Evolutionary conservation across 1,284 basidiomycete species (phyloP).

Genomic region (Sanghuangporus baumii): DNA sequence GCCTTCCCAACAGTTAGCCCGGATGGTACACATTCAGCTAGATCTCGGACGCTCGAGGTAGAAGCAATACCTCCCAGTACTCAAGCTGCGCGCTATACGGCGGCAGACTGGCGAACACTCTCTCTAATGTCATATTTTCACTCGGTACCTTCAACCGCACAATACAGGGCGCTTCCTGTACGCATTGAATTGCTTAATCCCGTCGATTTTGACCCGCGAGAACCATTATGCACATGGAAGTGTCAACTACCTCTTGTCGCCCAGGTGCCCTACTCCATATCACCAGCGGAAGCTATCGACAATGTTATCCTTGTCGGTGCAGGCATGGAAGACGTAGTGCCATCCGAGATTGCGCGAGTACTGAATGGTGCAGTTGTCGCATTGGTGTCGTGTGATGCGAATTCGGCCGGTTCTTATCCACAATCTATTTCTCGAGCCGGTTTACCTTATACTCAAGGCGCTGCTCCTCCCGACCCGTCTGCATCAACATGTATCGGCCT

Average conservation of each 20-base stretch:
- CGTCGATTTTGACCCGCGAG: slow-evolving; percentile 27
- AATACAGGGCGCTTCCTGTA: background rate
- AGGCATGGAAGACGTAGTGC: slow-evolving; percentile 70
- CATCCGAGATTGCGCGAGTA: slow-evolving; percentile 59
- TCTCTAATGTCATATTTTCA: slow-evolving; percentile 82
- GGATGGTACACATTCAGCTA: background rate
- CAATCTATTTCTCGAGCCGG: background rate
- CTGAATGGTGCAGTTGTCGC: slow-evolving; percentile 82
- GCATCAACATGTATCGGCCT: slow-evolving; percentile 62
- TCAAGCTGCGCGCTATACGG: slow-evolving; percentile 47
- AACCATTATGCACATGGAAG: slow-evolving; percentile 48
- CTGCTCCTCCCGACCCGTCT: slow-evolving; percentile 45
- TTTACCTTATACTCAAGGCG: slow-evolving; percentile 55
- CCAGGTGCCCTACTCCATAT: slow-evolving; percentile 62
- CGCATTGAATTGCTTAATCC: slow-evolving; percentile 9
- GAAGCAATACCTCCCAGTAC: slow-evolving; percentile 26
- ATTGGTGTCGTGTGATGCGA: slow-evolving; percentile 48
- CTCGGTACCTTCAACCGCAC: slow-evolving; percentile 39
- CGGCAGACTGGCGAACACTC: slow-evolving; percentile 72
- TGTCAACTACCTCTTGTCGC: slow-evolving; percentile 65
- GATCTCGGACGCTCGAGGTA: slow-evolving; percentile 15
- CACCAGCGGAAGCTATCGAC: slow-evolving; percentile 48
- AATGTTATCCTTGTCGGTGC: slow-evolving; percentile 61
- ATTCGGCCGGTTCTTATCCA: slow-evolving; percentile 28
- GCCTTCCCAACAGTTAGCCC: background rate